Percentiles rank a stretch among this genome's conserved stretches.
Evolutionary conservation across 768 basidiomycete species (phyloP).

Genomic region (Termitomyces sp.): DNA sequence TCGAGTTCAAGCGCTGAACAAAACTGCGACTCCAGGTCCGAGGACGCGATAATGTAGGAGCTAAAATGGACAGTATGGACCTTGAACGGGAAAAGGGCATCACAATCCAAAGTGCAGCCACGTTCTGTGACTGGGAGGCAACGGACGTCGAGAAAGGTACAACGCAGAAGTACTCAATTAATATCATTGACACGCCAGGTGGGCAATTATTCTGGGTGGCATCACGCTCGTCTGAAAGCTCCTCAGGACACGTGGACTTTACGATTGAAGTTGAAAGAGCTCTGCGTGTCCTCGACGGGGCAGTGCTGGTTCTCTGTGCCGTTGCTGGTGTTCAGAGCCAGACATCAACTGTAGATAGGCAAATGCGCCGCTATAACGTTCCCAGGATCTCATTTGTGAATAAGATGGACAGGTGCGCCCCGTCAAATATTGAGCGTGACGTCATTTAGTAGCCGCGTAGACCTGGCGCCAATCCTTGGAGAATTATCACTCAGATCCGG

Average conservation of each 20-base stretch:
- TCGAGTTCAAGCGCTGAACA: neutral
- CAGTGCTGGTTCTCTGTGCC: conserved; percentile 92
- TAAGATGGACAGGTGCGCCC: conserved; percentile 87
- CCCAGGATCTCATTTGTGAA: conserved; percentile 96
- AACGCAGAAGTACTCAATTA: conserved; percentile 85
- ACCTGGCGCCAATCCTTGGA: conserved; percentile 96
- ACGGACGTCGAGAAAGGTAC: conserved; percentile 50
- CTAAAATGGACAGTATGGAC: conserved; percentile 99
- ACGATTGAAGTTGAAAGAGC: conserved; percentile 99
- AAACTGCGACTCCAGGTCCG: conserved; percentile 55
- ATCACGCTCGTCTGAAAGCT: neutral
- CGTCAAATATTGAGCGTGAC: neutral
- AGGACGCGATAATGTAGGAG: conserved; percentile 92
- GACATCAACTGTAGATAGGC: conserved; percentile 97
- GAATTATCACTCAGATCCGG: conserved; percentile 88
- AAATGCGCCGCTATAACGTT: conserved; percentile 96
- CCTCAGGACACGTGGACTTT: conserved; percentile 93
- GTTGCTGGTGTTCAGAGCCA: conserved; percentile 98
- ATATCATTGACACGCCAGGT: conserved; percentile 99
- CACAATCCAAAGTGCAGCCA: conserved; percentile 98
- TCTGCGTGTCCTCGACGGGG: conserved; percentile 92
- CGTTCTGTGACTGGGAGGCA: conserved; percentile 95
- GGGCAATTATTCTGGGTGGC: conserved; percentile 7
- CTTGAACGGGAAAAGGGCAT: conserved; percentile 98
- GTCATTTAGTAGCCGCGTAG: conserved; percentile 27